Conservation (phyloP, 106 monocot genomes). For the Dioscorea alata region DNA sequence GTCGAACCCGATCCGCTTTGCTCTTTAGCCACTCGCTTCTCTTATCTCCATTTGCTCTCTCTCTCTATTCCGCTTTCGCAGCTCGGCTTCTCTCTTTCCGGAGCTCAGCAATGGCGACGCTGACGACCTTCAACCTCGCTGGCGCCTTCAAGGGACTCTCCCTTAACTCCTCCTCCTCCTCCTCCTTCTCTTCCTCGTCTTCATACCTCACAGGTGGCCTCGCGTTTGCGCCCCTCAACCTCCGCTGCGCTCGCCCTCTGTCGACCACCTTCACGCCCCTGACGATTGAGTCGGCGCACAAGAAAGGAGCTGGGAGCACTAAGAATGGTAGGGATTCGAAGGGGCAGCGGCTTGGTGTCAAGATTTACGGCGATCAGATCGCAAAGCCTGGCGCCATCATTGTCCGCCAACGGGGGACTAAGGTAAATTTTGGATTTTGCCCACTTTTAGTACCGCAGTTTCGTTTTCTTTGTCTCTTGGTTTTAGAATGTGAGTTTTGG, state of each 20-base stretch:
- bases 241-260: not conserved
- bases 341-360: constrained; percentile 83
- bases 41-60: not conserved
- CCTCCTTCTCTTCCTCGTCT: constrained; percentile 35
- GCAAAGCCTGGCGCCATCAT: constrained; percentile 94
- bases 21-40: not conserved
- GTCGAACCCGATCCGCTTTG: no score
- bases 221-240: not conserved
- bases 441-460: not conserved
- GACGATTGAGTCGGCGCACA: constrained; percentile 92
- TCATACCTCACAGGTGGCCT: constrained; percentile 26
- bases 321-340: constrained; percentile 89
- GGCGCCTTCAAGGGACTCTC: constrained; percentile 53
- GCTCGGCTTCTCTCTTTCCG: not conserved
- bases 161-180: constrained; percentile 26
- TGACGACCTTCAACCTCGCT: constrained; percentile 30
- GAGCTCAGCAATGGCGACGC: not conserved
- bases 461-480: no score
- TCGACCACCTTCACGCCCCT: constrained; percentile 25
- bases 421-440: constrained; percentile 26
- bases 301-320: constrained; percentile 96
- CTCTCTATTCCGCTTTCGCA: not conserved
- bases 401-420: constrained; percentile 91
- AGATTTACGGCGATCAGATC: constrained; percentile 92
- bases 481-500: no score